Percentiles rank a stretch among this genome's conserved stretches.
These are phyloP conservation scores for Pascua sp. DNA, from an alignment of 1,284 basidiomycete species.

Conservation along the genomic window DNA sequence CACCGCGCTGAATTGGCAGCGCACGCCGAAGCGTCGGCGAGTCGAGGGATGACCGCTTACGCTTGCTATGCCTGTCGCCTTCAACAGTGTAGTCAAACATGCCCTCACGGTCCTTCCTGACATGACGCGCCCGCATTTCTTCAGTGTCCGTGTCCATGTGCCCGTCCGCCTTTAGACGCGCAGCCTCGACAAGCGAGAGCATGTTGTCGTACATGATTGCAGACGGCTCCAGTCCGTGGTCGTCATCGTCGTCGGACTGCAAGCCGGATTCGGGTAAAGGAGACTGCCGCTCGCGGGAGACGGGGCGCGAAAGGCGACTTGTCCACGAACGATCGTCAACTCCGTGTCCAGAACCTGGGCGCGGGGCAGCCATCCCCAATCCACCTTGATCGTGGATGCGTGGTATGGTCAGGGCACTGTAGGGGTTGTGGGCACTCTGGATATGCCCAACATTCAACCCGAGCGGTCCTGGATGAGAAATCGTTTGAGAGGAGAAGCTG, in stretches of 20 bases:
- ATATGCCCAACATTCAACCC: not conserved
- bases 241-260: constrained; percentile 34
- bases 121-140: not conserved
- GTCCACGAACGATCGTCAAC: not conserved
- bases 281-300: not conserved
- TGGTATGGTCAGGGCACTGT: not conserved
- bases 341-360: too few species aligned
- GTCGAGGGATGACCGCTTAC: constrained; percentile 8
- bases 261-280: constrained; percentile 4
- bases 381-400: too few species aligned
- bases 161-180: constrained; percentile 39
- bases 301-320: not conserved
- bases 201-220: constrained; percentile 41
- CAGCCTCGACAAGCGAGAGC: constrained; percentile 46
- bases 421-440: not conserved
- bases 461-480: constrained; percentile 5
- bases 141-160: constrained; percentile 8
- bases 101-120: not conserved
- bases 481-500: constrained; percentile 11
- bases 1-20: constrained; percentile 28
- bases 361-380: too few species aligned
- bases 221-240: constrained; percentile 28
- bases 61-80: not conserved
- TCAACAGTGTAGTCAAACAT: constrained; percentile 15
- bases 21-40: constrained; percentile 10